Evolutionary conservation across 2,329 filamentous ascomycete genomes (phyloP).

Genomic region (Scedosporium dehoogii): DNA sequence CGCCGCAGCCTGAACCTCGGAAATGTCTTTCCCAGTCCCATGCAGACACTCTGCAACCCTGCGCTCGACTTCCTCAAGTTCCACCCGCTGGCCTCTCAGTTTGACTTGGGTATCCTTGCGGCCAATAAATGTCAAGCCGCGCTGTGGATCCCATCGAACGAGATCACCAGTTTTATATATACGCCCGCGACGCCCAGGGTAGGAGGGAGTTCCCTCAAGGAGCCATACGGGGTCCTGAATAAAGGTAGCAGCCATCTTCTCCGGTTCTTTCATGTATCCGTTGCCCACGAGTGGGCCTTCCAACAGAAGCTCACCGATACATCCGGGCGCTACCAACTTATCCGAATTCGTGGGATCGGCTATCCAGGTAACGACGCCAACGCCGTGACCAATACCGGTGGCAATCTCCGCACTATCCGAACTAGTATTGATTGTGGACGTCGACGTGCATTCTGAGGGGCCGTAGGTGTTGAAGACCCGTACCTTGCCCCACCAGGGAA

Average conservation of each 20-base stretch:
- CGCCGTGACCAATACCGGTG: too few species aligned
- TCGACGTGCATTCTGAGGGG: conserved; percentile 9
- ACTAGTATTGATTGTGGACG: not conserved
- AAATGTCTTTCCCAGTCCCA: conserved; percentile 18
- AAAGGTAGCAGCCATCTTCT: too few species aligned
- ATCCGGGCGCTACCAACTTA: too few species aligned
- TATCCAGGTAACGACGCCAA: too few species aligned
- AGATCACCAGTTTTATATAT: conserved; percentile 20
- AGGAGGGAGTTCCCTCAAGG: too few species aligned
- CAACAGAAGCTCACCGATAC: conserved; percentile 7
- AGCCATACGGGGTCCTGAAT: too few species aligned
- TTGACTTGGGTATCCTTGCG: conserved; percentile 60
- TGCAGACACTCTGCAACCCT: conserved; percentile 35
- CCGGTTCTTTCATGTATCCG: conserved; percentile 2
- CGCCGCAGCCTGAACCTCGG: conserved; percentile 12
- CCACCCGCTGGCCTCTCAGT: conserved; percentile 54
- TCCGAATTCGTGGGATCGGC: too few species aligned
- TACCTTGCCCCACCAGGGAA: not conserved
- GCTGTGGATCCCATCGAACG: conserved; percentile 13
- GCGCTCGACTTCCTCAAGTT: conserved; percentile 45
- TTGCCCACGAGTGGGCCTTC: conserved; percentile 2
- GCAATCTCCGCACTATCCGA: too few species aligned
- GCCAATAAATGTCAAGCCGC: conserved; percentile 37
- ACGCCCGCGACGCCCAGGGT: too few species aligned
- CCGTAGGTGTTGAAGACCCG: conserved; percentile 8